Base-by-base conservation (phyloP, 1,284 basidiomycete species). In the Neolentinus lepideus region DNA sequence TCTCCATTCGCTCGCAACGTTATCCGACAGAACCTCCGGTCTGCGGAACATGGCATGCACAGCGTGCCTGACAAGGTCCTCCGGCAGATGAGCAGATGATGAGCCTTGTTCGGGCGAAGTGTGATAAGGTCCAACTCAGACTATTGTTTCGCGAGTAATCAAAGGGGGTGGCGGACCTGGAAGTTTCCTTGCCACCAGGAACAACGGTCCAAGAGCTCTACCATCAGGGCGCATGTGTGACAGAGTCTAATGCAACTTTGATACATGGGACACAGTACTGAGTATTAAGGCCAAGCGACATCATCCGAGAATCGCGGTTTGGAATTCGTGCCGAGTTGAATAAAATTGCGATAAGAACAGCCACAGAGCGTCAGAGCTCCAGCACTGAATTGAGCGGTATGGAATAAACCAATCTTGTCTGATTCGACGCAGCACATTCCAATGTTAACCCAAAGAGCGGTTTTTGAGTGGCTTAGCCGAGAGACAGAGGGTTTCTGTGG, bases 391-490 rank as follows among this genome's bases (percentile, higher is more conserved):
- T 31, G 6, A 31, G 29, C 12, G 52, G 52, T n/a, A 16, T 54
- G 33, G 52, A 54, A 22, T 43, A 54, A 2, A 33, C 52, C 35
- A 38, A 54, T n/a, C 21, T 6, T 33, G 35, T 38, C 29, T 31
- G 29, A n/a, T 38, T 54, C 22, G 19, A 27, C 25, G 3, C 31
- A 9, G 52, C 45, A 21, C 52, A 53, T 14, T 35, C 52, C 8
- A 35, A 35, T 53, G 27, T 19, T 25, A 53, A 53, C 21, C n/a
- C 45, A 47, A 47, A 8, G 25, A 11, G 6, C n/a, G n/a, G n/a
- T n/a, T n/a, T n/a, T n/a, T n/a, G n/a, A n/a, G n/a, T n/a, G n/a
- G n/a, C n/a, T n/a, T n/a, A n/a, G 29, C 29, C 29, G 29, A 12
- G 29, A 31, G 29, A 31, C 29, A 12, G 4, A 31, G 29, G 4